Evolutionary conservation across 768 basidiomycete genomes (phyloP).

Genomic region (Cyclocybe cylindracea): DNA sequence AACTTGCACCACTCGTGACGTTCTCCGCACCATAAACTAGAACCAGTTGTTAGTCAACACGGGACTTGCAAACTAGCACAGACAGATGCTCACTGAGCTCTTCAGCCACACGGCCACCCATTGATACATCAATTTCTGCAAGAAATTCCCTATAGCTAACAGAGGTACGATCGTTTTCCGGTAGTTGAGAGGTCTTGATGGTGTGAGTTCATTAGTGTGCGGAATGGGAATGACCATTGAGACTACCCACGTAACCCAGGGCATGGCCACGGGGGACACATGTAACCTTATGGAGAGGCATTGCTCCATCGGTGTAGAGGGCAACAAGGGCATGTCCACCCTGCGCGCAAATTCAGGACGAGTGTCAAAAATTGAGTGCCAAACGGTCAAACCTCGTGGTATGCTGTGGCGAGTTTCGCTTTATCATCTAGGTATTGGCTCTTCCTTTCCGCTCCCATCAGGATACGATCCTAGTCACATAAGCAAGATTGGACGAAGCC

Average conservation of each 20-base stretch:
- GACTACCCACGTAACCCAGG: constrained; percentile 72
- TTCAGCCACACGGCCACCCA: constrained; percentile 96
- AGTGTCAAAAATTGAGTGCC: constrained; percentile 12
- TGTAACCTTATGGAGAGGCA: constrained; percentile 97
- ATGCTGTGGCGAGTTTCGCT: constrained; percentile 87
- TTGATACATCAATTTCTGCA: constrained; percentile 85
- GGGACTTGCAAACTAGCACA: constrained; percentile 5
- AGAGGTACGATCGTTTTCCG: constrained; percentile 75
- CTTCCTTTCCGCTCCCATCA: constrained; percentile 96
- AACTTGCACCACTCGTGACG: constrained; percentile 90
- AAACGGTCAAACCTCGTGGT: constrained; percentile 73
- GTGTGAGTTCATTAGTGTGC: constrained; percentile 9
- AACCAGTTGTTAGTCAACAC: constrained; percentile 19
- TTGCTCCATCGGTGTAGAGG: constrained; percentile 91
- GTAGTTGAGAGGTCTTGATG: constrained; percentile 70
- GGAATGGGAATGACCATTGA: constrained; percentile 7
- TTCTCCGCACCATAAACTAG: constrained; percentile 86
- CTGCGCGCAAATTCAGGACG: constrained; percentile 33
- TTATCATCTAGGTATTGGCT: constrained; percentile 88
- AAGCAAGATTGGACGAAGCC: background rate
- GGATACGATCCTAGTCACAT: constrained; percentile 72
- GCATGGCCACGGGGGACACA: constrained; percentile 96
- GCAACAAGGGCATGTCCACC: constrained; percentile 95
- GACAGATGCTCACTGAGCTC: constrained; percentile 63
- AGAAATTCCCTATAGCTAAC: constrained; percentile 73